A percentile compares a stretch with the other conserved stretches of the same genome.
Conservation (phyloP, 2,329 filamentous ascomycete genomes). For the Plectosphaerella cucumerina region DNA sequence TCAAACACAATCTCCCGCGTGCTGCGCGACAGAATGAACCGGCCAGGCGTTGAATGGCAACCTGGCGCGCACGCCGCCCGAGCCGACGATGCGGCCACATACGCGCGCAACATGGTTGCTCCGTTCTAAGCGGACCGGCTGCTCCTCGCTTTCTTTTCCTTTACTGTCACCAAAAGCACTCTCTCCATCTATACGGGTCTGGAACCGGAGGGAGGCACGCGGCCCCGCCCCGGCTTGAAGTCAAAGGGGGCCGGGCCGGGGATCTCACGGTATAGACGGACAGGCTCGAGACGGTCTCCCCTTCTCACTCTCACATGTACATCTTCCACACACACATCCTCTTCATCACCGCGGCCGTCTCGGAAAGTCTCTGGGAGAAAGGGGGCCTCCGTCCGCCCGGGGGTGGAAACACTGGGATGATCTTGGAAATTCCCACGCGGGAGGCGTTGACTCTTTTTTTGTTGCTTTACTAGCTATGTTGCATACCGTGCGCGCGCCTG, state of each 20-base stretch:
- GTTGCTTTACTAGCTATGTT: too few species aligned
- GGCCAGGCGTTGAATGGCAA: constrained; percentile 1
- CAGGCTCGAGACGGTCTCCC: too few species aligned
- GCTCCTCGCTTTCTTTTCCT: background rate
- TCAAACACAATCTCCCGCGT: constrained; percentile 2
- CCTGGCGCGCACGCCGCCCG: constrained; percentile 1
- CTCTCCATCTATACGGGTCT: background rate
- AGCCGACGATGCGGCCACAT: background rate
- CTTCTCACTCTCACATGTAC: background rate
- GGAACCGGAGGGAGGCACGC: background rate
- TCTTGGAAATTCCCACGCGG: too few species aligned
- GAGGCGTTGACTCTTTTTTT: too few species aligned
- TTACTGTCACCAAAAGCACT: background rate
- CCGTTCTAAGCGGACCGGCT: background rate
- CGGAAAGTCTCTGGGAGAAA: too few species aligned
- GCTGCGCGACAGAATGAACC: constrained; percentile 3
- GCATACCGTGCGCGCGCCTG: too few species aligned
- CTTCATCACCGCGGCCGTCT: background rate
- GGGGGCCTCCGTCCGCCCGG: too few species aligned
- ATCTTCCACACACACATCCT: background rate
- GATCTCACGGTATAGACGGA: too few species aligned
- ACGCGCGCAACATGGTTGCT: background rate
- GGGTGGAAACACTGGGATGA: too few species aligned
- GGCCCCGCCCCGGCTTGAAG: too few species aligned
- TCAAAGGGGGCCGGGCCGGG: too few species aligned